phyloP scores from a whole-genome alignment of 495 filamentous ascomycete genomes.

The Aspergillus kassunensis region DNA sequence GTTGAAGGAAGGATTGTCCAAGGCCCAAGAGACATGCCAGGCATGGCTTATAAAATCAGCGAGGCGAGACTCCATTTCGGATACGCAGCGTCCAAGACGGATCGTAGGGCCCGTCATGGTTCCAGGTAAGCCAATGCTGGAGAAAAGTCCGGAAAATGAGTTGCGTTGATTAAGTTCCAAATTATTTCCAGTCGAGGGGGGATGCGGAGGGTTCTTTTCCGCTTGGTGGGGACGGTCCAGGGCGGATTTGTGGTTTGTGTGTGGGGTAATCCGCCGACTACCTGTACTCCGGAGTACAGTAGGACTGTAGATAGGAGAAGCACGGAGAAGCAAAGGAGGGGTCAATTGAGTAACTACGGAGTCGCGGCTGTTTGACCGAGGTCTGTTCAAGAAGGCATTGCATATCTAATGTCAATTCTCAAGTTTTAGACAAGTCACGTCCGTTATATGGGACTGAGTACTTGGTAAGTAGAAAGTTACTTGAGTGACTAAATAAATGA shows the following conservation, averaged over 20 bases:
- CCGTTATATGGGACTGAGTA: too few species aligned
- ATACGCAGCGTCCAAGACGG: not conserved
- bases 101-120: not conserved
- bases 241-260: too few species aligned
- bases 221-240: not conserved
- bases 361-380: too few species aligned
- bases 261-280: not conserved
- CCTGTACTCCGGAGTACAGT: too few species aligned
- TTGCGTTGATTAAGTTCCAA: not conserved
- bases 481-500: too few species aligned
- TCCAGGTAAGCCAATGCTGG: not conserved
- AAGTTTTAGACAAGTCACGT: too few species aligned
- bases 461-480: too few species aligned
- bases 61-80: conserved; percentile 1
- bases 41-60: not conserved
- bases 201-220: conserved; percentile 1
- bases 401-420: too few species aligned
- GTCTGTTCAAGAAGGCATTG: too few species aligned
- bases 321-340: too few species aligned
- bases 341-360: too few species aligned
- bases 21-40: not conserved
- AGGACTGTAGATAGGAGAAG: not conserved
- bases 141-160: conserved; percentile 3
- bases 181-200: not conserved
- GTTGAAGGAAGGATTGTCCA: not conserved